Evolutionary conservation across 148 eudicot genomes (phyloP).

Genomic region (Rhododendron ovatum): DNA sequence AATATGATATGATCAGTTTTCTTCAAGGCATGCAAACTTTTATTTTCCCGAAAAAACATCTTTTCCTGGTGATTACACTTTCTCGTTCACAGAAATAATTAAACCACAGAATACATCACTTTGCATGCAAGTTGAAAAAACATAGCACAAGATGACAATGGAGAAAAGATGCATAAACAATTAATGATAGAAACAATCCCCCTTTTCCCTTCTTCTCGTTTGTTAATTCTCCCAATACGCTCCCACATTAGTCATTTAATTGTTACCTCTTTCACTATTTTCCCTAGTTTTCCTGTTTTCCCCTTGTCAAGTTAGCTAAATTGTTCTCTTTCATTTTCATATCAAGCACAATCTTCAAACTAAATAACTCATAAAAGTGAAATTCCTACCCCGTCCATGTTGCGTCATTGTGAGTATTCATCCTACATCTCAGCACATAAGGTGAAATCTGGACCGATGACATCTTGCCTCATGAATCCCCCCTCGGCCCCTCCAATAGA

Average conservation of each 20-base stretch:
- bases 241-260: background rate
- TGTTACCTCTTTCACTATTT: background rate
- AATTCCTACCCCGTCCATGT: background rate
- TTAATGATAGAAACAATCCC: background rate
- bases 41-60: background rate
- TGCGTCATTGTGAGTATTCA: background rate
- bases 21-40: background rate
- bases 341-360: background rate
- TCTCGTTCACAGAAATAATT: background rate
- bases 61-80: background rate
- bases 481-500: background rate
- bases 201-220: background rate
- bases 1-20: background rate
- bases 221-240: background rate
- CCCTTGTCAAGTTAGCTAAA: background rate
- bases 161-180: background rate
- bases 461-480: background rate
- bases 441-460: background rate
- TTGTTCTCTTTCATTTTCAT: background rate
- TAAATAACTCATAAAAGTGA: background rate
- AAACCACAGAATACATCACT: background rate
- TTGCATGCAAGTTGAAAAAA: background rate
- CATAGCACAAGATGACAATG: background rate
- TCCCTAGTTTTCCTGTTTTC: background rate
- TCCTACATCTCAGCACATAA: background rate